phyloP scores from a whole-genome alignment of 2,329 filamentous ascomycete species.

The Aureobasidium sp. region DNA sequence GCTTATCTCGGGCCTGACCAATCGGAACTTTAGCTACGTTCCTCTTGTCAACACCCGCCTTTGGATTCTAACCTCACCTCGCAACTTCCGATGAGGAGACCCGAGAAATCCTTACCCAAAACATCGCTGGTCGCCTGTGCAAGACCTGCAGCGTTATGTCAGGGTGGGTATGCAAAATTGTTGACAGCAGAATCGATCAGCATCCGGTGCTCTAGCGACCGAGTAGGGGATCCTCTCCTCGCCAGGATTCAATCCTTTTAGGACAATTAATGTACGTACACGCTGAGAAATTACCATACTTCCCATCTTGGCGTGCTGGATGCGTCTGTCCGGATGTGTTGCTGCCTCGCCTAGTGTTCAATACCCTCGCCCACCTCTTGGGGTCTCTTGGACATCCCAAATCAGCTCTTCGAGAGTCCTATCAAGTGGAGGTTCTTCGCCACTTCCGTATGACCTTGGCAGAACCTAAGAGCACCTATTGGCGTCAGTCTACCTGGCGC shows the following conservation, averaged over 20 bases:
- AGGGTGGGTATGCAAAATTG: neutral
- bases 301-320: neutral
- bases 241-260: neutral
- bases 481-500: neutral
- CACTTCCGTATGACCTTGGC: neutral
- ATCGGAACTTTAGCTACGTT: neutral
- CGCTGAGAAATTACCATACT: neutral
- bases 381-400: neutral
- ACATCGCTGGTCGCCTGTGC: neutral
- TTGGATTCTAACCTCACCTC: slow-evolving; percentile 7
- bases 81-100: slow-evolving; percentile 6
- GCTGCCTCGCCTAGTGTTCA: neutral
- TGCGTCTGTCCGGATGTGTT: neutral
- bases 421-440: neutral
- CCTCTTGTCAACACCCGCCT: neutral
- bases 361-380: neutral
- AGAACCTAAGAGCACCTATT: neutral
- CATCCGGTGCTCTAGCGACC: neutral
- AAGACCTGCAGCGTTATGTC: neutral
- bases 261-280: neutral
- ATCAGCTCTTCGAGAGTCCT: neutral
- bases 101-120: slow-evolving; percentile 8
- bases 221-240: neutral
- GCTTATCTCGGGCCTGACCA: neutral
- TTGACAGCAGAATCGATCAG: slow-evolving; percentile 9